These are phyloP conservation scores for Abelmoschus esculentus DNA, from an alignment of 345 rosid species.

Conservation along the genomic window DNA sequence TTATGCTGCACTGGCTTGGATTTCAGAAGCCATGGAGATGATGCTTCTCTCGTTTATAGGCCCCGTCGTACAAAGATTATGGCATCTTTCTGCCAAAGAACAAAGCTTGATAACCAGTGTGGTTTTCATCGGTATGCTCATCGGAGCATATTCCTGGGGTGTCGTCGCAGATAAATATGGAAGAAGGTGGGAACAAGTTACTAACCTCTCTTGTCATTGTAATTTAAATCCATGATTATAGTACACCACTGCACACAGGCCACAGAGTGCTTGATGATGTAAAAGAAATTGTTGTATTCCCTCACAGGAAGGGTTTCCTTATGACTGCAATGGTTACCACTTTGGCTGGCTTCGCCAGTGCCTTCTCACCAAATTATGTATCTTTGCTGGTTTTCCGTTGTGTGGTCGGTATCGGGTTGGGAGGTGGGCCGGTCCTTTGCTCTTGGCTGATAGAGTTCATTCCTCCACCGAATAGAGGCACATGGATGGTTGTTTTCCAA, in stretches of 20 bases:
- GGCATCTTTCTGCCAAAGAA: constrained; percentile 65
- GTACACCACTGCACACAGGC: too few species aligned
- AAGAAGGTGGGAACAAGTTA: constrained; percentile 44
- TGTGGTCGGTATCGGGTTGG: constrained; percentile 84
- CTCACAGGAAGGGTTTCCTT: constrained; percentile 74
- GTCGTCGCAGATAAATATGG: constrained; percentile 73
- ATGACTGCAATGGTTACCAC: constrained; percentile 67
- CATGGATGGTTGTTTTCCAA: constrained; percentile 87
- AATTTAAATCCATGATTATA: too few species aligned
- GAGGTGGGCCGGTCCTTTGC: constrained; percentile 86
- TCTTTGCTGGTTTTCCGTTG: constrained; percentile 50
- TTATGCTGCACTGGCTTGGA: constrained; percentile 90
- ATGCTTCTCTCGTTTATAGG: constrained; percentile 91
- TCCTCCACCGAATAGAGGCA: constrained; percentile 81
- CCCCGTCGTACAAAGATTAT: constrained; percentile 60
- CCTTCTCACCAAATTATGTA: constrained; percentile 61
- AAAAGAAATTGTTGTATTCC: neutral
- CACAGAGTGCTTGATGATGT: too few species aligned
- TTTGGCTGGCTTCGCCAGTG: constrained; percentile 68
- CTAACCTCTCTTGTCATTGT: too few species aligned
- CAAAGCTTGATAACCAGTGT: constrained; percentile 69
- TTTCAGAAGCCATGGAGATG: constrained; percentile 94
- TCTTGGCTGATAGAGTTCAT: constrained; percentile 90
- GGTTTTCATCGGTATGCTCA: constrained; percentile 82
- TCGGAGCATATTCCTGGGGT: constrained; percentile 92